phyloP scores from a whole-genome alignment of 257 asterid genomes.

The Linaria vulgaris region DNA sequence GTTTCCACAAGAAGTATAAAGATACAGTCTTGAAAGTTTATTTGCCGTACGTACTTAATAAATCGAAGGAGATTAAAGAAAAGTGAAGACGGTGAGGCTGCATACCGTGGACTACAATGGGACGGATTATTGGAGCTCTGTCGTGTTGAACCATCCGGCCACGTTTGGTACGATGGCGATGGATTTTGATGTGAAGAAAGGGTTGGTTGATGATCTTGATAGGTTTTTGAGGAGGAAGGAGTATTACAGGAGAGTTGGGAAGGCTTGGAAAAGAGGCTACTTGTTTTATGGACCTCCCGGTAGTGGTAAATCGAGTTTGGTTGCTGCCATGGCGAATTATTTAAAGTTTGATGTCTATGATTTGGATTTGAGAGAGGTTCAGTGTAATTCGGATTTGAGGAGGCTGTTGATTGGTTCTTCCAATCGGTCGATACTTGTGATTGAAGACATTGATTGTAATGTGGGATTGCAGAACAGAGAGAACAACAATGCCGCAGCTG shows the following conservation, averaged over 20 bases:
- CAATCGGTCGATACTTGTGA: conserved; percentile 65
- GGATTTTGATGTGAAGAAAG: conserved; percentile 45
- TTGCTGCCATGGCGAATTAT: conserved; percentile 82
- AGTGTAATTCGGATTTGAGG: conserved; percentile 81
- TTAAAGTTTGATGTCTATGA: conserved; percentile 80
- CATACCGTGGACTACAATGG: conserved; percentile 70
- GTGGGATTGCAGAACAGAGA: conserved; percentile 58
- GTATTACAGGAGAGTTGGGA: conserved; percentile 70
- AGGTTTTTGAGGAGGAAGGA: conserved; percentile 61
- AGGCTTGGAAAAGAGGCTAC: conserved; percentile 83
- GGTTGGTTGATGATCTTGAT: conserved; percentile 58
- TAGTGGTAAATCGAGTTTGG: conserved; percentile 77
- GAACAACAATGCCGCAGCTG: conserved; percentile 31
- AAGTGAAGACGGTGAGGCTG: conserved; percentile 50
- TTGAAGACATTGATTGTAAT: conserved; percentile 80
- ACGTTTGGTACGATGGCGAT: conserved; percentile 65
- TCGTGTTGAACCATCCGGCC: conserved; percentile 69
- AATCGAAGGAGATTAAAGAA: conserved; percentile 54
- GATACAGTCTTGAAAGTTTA: conserved; percentile 47
- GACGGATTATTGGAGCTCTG: conserved; percentile 69
- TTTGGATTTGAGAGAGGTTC: conserved; percentile 69
- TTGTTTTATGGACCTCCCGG: conserved; percentile 83
- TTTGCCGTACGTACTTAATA: conserved; percentile 39
- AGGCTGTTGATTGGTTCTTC: conserved; percentile 70
- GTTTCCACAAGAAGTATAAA: conserved; percentile 51